phyloP scores from a whole-genome alignment of 495 filamentous ascomycete genomes.

The Lasiosphaeria miniovina region DNA sequence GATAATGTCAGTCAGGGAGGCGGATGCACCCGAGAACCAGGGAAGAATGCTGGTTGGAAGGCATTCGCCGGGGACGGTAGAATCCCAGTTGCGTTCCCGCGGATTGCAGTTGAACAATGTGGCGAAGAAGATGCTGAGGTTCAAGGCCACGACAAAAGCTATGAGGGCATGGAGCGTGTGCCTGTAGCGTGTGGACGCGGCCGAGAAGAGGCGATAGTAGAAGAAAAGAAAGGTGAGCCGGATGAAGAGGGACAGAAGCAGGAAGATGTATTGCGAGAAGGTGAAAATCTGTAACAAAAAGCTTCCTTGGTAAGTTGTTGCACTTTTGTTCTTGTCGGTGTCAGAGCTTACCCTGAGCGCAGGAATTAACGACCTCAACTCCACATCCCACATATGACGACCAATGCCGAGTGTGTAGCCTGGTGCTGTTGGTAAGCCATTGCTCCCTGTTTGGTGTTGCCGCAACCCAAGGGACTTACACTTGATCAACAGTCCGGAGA shows the following conservation, averaged over 20 bases:
- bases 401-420: conserved; percentile 8
- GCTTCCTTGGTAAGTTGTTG: not conserved
- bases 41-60: not conserved
- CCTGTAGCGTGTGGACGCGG: not conserved
- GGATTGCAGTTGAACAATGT: conserved; percentile 7
- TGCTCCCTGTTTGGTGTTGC: not conserved
- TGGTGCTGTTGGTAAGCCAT: not conserved
- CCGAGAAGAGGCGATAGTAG: conserved; percentile 9
- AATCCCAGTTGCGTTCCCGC: not conserved
- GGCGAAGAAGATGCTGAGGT: conserved; percentile 3
- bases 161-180: not conserved
- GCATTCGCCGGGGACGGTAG: conserved; percentile 3
- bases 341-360: conserved; percentile 3
- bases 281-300: conserved; percentile 2
- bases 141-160: conserved; percentile 2
- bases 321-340: not conserved
- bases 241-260: not conserved
- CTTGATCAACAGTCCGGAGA: conserved; percentile 4
- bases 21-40: conserved; percentile 6
- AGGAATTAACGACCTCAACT: not conserved
- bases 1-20: conserved; percentile 5
- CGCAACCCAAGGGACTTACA: conserved; percentile 4
- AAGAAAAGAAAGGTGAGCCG: conserved; percentile 5
- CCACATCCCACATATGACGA: conserved; percentile 7
- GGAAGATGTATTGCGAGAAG: conserved; percentile 4